These are phyloP conservation scores for Penicillium sp. DNA, from an alignment of 2,329 filamentous ascomycete genomes.

Conservation along the genomic window DNA sequence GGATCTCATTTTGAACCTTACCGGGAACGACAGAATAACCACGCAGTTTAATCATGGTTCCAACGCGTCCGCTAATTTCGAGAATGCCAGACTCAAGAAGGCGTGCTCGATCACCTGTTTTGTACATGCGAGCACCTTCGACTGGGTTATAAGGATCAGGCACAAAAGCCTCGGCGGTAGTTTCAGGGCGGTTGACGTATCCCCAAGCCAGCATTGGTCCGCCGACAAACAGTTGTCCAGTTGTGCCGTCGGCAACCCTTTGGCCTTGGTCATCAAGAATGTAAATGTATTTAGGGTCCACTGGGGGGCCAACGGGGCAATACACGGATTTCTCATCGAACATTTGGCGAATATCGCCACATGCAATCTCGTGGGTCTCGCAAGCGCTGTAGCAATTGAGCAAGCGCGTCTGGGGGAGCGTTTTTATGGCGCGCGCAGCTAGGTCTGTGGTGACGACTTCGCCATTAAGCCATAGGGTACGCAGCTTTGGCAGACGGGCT, in stretches of 20 bases:
- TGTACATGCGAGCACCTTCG: constrained; percentile 66
- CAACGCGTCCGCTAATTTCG: constrained; percentile 72
- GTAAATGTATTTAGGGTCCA: constrained; percentile 66
- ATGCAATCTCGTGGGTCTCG: constrained; percentile 76
- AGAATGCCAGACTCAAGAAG: constrained; percentile 64
- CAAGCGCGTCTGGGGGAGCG: constrained; percentile 64
- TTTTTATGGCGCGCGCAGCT: constrained; percentile 62
- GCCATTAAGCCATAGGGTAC: constrained; percentile 74
- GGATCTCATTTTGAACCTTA: constrained; percentile 70
- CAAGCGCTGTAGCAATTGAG: constrained; percentile 80
- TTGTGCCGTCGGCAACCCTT: constrained; percentile 57
- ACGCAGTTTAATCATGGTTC: constrained; percentile 76
- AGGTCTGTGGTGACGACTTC: constrained; percentile 79
- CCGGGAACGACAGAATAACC: constrained; percentile 75
- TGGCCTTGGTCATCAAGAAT: constrained; percentile 68
- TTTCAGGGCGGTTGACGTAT: constrained; percentile 76
- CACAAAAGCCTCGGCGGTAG: constrained; percentile 68
- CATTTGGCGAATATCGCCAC: constrained; percentile 68
- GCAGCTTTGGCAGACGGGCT: constrained; percentile 60
- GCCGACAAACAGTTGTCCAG: constrained; percentile 71
- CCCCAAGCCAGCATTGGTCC: constrained; percentile 70
- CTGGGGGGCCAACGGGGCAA: constrained; percentile 68
- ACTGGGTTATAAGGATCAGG: constrained; percentile 60
- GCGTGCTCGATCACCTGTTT: constrained; percentile 67
- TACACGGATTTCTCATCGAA: constrained; percentile 61